Evolutionary conservation across 306 rosid genomes (phyloP), one percentile per base, ranked within the genome.

Genomic region (Rubus parviflorus): DNA sequence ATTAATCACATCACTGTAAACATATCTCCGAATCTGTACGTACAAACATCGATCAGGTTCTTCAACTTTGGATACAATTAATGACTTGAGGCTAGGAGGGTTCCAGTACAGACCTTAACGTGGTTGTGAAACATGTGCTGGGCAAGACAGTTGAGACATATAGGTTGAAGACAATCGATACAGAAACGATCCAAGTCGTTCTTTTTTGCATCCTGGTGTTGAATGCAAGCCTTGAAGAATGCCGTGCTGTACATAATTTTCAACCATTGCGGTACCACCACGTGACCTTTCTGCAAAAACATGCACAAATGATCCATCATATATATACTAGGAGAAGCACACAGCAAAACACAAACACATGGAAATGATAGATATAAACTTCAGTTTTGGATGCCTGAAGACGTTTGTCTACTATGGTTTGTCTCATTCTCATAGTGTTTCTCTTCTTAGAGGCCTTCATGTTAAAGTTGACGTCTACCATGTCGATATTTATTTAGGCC

Each of bases 1-100:
- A 22, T 82, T 82, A 25, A 82, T 78, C 74, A 82, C 82, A 20
- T 82, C 82, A 41, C 76, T 78, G 68, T 78, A 82, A n/a, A 78
- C 54, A 40, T 82, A 78, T 60, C 85, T 78, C 12, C 77, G 85
- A 78, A 82, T 78, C 82, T 82, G 13, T 35, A 38, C 19, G 20
- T 6, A 11, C 30, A 40, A 66, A 7, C 20, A 40, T 30, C 30
- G 30, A 25, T 65, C 49, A 41, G 15, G 40, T 45, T 68, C 56
- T 68, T 16, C 20, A 62, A 6, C 35, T 35, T 10, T 35, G 68
- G 68, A 35, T 35, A 30, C 1, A 30, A 30, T 35, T 5, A 35
- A 37, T 30, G 45, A 62, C 43, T 62, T 62, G 20, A 62, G 20
- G 45, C 45, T 0, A 62, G 43, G 45, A 62, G 19, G 40, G 11